Base-by-base conservation (phyloP, 2,329 filamentous ascomycete genomes). In the Cordyceps cateniannulata region DNA sequence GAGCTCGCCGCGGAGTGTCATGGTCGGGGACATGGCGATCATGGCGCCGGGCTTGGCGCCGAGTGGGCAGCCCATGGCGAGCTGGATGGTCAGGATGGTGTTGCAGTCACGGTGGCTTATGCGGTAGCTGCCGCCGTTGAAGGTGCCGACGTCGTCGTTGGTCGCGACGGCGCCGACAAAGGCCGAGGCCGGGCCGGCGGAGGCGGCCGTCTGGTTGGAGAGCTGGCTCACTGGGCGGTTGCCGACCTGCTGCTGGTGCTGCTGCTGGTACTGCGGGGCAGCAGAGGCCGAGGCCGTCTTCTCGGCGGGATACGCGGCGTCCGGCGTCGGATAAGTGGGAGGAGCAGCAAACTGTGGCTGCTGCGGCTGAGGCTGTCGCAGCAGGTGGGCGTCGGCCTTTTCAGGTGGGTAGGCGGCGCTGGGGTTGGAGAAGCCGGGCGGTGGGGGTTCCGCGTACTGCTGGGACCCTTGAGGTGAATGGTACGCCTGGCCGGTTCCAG, bases 51-150 rank as follows among this genome's bases (percentile, higher is more conserved):
- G 92, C 71, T 91, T 95, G 3, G 86, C 91, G 24, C 79, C 81
- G 56, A 98, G 74, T 0, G 93, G 93, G 68, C 91, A 96, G 2
- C 92, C 92, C 72, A 95, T 89, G 14, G 93, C 93, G 50, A 98
- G 77, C 73, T 97, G 93, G 24, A 97, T 75, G 0, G 93, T 98
- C 63, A 97, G 75, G 66, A 97, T 88, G 1, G 90, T 92, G 72
- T 98, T 99, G 62, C 85, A 88, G 73, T 97, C 92, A 24, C 95
- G 83, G 71, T 99, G 95, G 69, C 90, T 95, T 70, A 98, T 92
- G 48, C 95, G 84, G 72, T 93, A 99, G 70, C 90, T 93, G 14
- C 95, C 95, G 18, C 95, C 95, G 71, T 98, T 98, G 79, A 98
- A 99, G 0, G 89, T 95, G n/a, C 95, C 95, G 1, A 96, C 85